Conservation (phyloP, 2,329 filamentous ascomycete genomes). For the Neocatenulostroma microsporum region DNA sequence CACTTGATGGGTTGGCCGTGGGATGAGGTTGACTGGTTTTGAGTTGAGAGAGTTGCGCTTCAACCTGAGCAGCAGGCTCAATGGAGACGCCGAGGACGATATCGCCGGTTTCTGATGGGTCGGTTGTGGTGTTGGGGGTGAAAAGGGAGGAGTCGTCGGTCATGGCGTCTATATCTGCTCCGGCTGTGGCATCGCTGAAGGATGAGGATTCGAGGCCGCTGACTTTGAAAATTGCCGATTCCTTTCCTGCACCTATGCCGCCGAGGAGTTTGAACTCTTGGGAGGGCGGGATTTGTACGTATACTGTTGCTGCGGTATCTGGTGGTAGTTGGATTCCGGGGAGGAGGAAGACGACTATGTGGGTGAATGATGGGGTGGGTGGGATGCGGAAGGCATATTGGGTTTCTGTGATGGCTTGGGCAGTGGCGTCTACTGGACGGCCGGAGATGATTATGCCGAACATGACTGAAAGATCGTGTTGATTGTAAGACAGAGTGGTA, state of each 20-base stretch:
- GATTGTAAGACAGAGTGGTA: too few relatives aligned
- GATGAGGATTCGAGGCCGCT: conserved; percentile 35
- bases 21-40: conserved; percentile 35
- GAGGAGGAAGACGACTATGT: conserved; percentile 83
- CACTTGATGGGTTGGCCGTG: conserved; percentile 24
- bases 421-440: conserved; percentile 52
- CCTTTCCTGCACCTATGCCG: conserved; percentile 81
- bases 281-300: conserved; percentile 61
- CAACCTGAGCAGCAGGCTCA: conserved; percentile 67
- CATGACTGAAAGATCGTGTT: conserved; percentile 32
- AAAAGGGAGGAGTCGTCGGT: conserved; percentile 31
- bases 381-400: conserved; percentile 62
- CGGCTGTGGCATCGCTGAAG: conserved; percentile 30
- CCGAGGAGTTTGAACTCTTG: conserved; percentile 75
- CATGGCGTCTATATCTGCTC: conserved; percentile 45
- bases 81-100: conserved; percentile 75
- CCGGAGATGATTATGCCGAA: conserved; percentile 56
- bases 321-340: conserved; percentile 67
- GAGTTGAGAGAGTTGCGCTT: conserved; percentile 57
- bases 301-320: conserved; percentile 78
- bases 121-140: too few relatives aligned
- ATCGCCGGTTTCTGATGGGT: conserved; percentile 34
- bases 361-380: conserved; percentile 50
- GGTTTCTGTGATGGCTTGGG: conserved; percentile 48
- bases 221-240: conserved; percentile 84